Base-by-base conservation (phyloP, 2,329 filamentous ascomycete species). In the Cercospora janseana region DNA sequence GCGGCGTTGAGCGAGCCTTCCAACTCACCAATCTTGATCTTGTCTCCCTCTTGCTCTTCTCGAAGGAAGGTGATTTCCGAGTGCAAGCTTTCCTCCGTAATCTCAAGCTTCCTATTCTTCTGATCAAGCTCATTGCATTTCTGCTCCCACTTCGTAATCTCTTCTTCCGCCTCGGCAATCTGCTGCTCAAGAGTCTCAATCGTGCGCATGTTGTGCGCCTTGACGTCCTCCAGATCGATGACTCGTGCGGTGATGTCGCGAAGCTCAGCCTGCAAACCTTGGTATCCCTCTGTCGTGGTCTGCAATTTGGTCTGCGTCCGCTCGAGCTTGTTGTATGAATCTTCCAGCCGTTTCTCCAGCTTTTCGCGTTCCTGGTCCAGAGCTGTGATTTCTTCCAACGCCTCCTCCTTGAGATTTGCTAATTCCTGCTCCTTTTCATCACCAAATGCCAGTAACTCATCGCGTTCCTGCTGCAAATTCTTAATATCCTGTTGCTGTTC, bases 31-130 rank as follows among this genome's bases (percentile, higher is more conserved):
- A 98, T 97, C 70, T 90, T 91, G 67, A 98, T 95, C 78, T 98
- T 98, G 75, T 98, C 93, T 13, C 81, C 82, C 70, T 98, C 93
- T 69, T 98, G 93, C 73, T 98, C 93, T 66, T 98, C 93, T 1
- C 93, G 85, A 43, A 98, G 70, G 78, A 98, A 98, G 1, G 88
- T 85, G 70, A 97, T 94, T 69, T 98, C 93, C 52, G 86, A 86
- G 62, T 96, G 92, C 49, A 87, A 86, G 4, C 88, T 95, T 70
- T 98, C 93, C 58, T 92, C 86, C 65, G 97, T 91, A 24, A 98
- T 88, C 3, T 87, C 85, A 2, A 97, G 78, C 46, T 91, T 82
- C 63, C 95, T 87, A 40, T 87, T 85, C 75, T 97, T 97, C 60
- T 86, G 83, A 64, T 92, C 92, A 5, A 88, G 77, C 65, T 97